Evolutionary conservation across 2,329 filamentous ascomycete genomes (phyloP), one percentile per base, ranked within the genome.

Genomic region (Ophidiomyces ophidiicola): DNA sequence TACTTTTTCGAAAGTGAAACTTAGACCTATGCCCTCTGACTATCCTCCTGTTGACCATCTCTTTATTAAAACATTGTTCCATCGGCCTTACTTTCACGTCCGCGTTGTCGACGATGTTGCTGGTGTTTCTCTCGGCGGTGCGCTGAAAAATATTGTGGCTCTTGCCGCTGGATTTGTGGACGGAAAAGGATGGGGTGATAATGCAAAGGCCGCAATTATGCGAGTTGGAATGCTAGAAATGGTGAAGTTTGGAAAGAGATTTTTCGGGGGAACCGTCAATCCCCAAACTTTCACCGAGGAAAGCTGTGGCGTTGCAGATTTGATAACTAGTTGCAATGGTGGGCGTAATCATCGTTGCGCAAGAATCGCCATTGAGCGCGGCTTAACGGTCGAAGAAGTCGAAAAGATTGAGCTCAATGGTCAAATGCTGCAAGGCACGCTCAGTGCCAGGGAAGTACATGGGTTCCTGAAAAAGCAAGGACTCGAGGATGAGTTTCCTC

Each of bases 121-220:
- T 0, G 90, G 90, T 49, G 88, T 94, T 1, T 96, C 90, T 4
- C 78, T 98, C 23, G 82, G 87, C 30, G 90, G 90, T 44, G 90
- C 90, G 0, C 69, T 98, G 50, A 98, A 98, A 71, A 98, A 98
- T 68, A 80, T 98, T 48, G 84, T 98, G 40, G 90, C 90, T 4
- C 68, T 98, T 12, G 88, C 86, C 4, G 87, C 90, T 21, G 90
- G 90, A 42, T 98, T 93, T 61, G 86, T 96, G 31, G 85, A 94
- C 48, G 90, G 90, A 24, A 76, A 88, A 45, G 88, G 88, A 48
- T 98, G 90, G 88, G 90, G 90, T 54, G 87, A 96, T 68, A 98
- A 96, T 52, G 88, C 88, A 49, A 96, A 98, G 68, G 86, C 90
- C n/a, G 90, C 90, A 32, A 80, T 98, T 44, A 96, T 98, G 85